Evolutionary conservation across 495 filamentous ascomycete genomes (phyloP).

Genomic region (Lepraria neglecta): DNA sequence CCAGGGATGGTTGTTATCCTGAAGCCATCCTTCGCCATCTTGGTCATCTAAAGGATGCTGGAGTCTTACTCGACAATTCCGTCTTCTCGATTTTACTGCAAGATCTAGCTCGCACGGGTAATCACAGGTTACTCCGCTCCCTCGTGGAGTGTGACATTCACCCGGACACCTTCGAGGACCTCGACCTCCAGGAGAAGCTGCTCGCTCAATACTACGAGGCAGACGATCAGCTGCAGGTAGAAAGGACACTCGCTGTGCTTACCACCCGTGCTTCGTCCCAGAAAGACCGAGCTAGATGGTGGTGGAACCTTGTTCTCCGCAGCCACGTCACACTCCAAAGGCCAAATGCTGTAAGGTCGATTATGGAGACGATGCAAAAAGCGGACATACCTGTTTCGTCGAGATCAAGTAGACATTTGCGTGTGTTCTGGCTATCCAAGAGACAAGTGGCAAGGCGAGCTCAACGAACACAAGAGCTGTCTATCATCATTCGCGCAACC

Average conservation of each 20-base stretch:
- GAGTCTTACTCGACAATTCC: conserved; percentile 53
- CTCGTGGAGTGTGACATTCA: conserved; percentile 67
- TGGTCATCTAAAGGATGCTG: conserved; percentile 47
- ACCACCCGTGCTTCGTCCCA: conserved; percentile 25
- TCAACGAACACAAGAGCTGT: conserved; percentile 20
- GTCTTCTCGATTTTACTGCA: conserved; percentile 55
- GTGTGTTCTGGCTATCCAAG: conserved; percentile 21
- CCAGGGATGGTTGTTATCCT: conserved; percentile 47
- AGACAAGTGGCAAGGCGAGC: conserved; percentile 19
- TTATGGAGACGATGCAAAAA: conserved; percentile 30
- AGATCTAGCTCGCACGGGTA: conserved; percentile 49
- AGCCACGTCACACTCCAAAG: conserved; percentile 29
- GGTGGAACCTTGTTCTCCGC: conserved; percentile 41
- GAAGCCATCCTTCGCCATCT: conserved; percentile 50
- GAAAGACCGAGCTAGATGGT: conserved; percentile 20
- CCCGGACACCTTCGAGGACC: conserved; percentile 66
- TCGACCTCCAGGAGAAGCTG: conserved; percentile 49
- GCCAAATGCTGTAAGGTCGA: conserved; percentile 16
- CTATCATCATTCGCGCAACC: conserved; percentile 31
- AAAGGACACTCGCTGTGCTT: conserved; percentile 49
- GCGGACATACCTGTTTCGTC: conserved; percentile 19
- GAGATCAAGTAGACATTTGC: conserved; percentile 24
- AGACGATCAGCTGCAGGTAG: conserved; percentile 47
- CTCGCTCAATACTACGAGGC: conserved; percentile 45
- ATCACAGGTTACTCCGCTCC: conserved; percentile 50